Evolutionary conservation across 495 filamentous ascomycete genomes (phyloP), one percentile per base, ranked within the genome.

Genomic region (Melanomma pulvis-pyrius): DNA sequence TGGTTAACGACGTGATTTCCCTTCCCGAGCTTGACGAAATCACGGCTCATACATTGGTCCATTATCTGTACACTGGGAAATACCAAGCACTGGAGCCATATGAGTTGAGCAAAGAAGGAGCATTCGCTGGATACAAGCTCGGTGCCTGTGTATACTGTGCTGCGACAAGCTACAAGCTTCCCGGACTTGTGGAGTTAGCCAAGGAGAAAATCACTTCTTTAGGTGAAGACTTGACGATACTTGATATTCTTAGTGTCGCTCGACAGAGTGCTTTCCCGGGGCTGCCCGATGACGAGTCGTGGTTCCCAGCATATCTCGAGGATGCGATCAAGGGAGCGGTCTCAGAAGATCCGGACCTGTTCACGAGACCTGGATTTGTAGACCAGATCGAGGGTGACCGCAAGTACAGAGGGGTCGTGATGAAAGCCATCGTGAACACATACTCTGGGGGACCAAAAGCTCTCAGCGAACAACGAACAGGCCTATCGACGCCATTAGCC

Each of bases 11-110:
- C 25, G 32, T 26, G 4, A 53, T 68, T 5, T 7, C 50, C 1
- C 59, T 68, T 13, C 65, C 65, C 9, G 58, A 62, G 13, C 51
- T 68, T n/a, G 65, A 68, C 21, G 51, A 68, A 28, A 15, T 28
- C 30, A 63, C 53, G 2, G 65, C 50, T 1, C 65, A 68, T 58
- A 59, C 51, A 1, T 30, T 68, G 9, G 59, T 68, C 1, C 59
- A 68, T 25, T 68, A 68, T 47, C 51, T 68, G 0, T 62, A 68
- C 44, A 62, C 59, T 5, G 65, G 58, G 11, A 51, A 28, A 2
- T 68, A 62, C 30, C 51, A 68, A 19, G 50, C 59, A 9, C 39
- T 67, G 17, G n/a, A 49, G 7, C 21, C 34, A 1, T 24, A 21
- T 22, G 41, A 57, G 11, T 41, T 24, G 8, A 21, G 3, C 0